Evolutionary conservation across 164 flowering plant species (phyloP), one percentile per base, ranked within the genome.

Genomic region (Tetracentron sinense): DNA sequence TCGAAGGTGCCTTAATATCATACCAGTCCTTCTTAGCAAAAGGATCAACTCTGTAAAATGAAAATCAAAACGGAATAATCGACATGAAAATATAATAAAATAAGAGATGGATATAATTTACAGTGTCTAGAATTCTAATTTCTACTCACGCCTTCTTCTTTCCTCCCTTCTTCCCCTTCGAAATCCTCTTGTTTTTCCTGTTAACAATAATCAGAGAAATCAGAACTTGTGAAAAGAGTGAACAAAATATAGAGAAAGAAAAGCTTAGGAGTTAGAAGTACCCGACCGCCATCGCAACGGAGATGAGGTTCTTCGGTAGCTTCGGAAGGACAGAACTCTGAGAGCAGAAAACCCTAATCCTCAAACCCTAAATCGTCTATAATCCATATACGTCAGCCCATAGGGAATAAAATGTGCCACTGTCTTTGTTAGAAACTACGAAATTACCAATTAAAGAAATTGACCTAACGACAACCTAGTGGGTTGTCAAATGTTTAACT

Each of bases 111-210:
- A 26, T 2, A 19, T 19, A 0, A 3, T 31, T n/a, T 8, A 6
- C 6, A 10, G 17, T 35, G 23, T 33, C 25, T 35, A 17, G 19
- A 7, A 2, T 20, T 46, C 26, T 8, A 22, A n/a, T 31, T 26
- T 6, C 49, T 6, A 81, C 97, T 81, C 57, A 88, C 93, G 87
- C 84, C 77, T 89, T 92, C 94, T 92, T 92, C 89, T 92, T 92
- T 56, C 94, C 89, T 69, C 96, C 94, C 75, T 92, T 89, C 83
- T 89, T 89, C 4, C 96, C 96, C 85, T 91, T 91, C 52, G 97
- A 91, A 64, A 91, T 91, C 79, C 97, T 74, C 94, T 92, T 92
- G 87, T 92, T 92, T 85, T 92, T 92, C 30, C 97, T 87, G 83
- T 27, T 2, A 1, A n/a, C 52, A 54, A 35, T 48, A 16, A 17